Evolutionary conservation across 495 filamentous ascomycete species (phyloP).

Genomic region (Pseudomonodictys pantanalensis): DNA sequence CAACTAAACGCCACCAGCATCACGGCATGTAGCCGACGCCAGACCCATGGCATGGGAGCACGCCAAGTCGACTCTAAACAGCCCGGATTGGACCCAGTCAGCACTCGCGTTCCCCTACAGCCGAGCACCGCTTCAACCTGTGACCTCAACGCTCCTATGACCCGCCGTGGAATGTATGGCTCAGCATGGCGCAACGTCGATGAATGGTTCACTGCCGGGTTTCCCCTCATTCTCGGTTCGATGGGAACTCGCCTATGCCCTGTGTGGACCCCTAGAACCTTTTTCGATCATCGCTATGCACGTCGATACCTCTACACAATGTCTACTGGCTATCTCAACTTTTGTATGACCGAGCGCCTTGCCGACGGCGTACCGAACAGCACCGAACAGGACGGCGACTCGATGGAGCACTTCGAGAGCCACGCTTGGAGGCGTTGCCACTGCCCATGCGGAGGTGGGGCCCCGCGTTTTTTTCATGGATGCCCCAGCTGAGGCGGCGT

Average conservation of each 20-base stretch:
- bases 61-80: background rate
- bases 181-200: background rate
- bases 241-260: background rate
- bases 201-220: constrained; percentile 2
- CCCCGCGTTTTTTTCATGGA: constrained; percentile 32
- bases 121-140: background rate
- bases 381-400: background rate
- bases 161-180: background rate
- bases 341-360: background rate
- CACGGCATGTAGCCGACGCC: background rate
- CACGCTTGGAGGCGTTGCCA: background rate
- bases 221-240: constrained; percentile 12
- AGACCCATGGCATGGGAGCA: constrained; percentile 14
- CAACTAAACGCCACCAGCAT: no score
- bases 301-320: background rate
- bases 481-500: background rate
- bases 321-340: background rate
- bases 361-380: no score
- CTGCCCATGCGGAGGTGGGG: constrained; percentile 27
- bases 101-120: background rate
- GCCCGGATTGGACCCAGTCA: background rate
- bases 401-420: background rate
- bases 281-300: background rate
- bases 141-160: constrained; percentile 12
- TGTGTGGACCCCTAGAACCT: background rate